These are phyloP conservation scores for Sporisorium scitamineum DNA, from an alignment of 1,284 basidiomycete species.

Conservation along the genomic window DNA sequence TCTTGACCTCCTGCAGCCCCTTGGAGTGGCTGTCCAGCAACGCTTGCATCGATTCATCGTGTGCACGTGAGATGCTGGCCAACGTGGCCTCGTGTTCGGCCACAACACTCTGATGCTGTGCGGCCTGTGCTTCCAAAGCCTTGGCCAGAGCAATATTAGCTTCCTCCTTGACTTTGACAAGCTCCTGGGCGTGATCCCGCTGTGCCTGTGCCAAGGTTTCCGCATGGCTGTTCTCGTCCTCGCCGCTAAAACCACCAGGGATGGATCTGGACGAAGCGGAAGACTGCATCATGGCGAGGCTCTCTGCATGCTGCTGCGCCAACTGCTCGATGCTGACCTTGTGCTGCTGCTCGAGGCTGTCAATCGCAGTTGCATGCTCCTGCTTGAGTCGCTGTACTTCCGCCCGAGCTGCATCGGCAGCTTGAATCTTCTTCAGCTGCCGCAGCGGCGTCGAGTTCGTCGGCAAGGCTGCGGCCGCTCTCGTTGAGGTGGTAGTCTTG, in stretches of 20 bases:
- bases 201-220: conserved; percentile 18
- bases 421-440: conserved; percentile 30
- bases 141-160: conserved; percentile 18
- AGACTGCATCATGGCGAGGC: conserved; percentile 23
- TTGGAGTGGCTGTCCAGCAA: conserved; percentile 23
- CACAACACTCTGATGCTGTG: conserved; percentile 24
- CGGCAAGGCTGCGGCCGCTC: conserved; percentile 77
- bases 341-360: conserved; percentile 37
- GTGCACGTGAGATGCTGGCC: conserved; percentile 15
- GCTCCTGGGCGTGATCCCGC: conserved; percentile 25
- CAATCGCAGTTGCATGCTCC: conserved; percentile 25
- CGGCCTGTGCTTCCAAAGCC: conserved; percentile 37
- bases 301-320: conserved; percentile 38
- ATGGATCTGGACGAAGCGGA: conserved; percentile 5
- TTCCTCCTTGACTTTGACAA: conserved; percentile 37
- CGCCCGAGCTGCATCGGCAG: not conserved
- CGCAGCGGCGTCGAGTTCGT: conserved; percentile 77
- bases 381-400: conserved; percentile 28
- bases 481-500: conserved; percentile 10
- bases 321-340: conserved; percentile 19
- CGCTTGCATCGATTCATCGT: conserved; percentile 15
- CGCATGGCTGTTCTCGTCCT: conserved; percentile 21
- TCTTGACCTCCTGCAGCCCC: conserved; percentile 16
- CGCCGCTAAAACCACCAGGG: conserved; percentile 17
- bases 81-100: conserved; percentile 25